Conservation (phyloP, 495 filamentous ascomycete species). For the Lophium mytilinum region DNA sequence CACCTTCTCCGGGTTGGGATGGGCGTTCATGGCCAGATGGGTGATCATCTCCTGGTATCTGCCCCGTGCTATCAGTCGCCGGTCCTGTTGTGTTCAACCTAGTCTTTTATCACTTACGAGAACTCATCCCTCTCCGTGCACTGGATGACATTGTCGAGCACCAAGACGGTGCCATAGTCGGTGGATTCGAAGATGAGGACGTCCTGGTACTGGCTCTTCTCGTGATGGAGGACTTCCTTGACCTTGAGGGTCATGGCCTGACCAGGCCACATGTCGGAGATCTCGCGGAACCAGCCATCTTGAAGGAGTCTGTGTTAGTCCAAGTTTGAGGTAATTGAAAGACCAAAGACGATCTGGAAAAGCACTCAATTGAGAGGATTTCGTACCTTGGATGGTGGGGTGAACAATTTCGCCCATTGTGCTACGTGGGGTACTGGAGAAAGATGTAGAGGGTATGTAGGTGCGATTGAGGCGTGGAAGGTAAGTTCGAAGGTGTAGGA, state of each 20-base stretch:
- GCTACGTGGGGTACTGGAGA: neutral
- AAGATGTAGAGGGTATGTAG: no score
- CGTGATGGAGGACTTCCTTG: constrained; percentile 94
- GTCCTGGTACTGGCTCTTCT: constrained; percentile 98
- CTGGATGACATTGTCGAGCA: constrained; percentile 98
- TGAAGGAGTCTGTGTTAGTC: neutral
- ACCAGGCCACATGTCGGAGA: constrained; percentile 96
- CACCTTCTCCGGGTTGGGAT: constrained; percentile 95
- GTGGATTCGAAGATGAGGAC: constrained; percentile 96
- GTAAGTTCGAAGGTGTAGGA: neutral
- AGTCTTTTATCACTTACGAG: constrained; percentile 47
- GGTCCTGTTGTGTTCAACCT: neutral
- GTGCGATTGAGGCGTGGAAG: neutral
- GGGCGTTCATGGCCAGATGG: constrained; percentile 95
- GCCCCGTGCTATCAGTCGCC: constrained; percentile 7
- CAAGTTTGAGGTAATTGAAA: neutral
- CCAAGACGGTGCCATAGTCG: constrained; percentile 94
- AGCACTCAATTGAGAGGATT: constrained; percentile 2
- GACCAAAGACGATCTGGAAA: neutral
- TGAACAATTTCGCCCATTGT: constrained; percentile 46
- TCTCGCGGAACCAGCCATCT: constrained; percentile 99
- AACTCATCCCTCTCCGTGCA: constrained; percentile 98
- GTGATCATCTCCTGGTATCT: constrained; percentile 99
- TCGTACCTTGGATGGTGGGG: constrained; percentile 55
- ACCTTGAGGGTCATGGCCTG: constrained; percentile 99